Evolutionary conservation across 2,329 filamentous ascomycete species (phyloP), one percentile per base, ranked within the genome.

Genomic region (Fusarium cicatricum): DNA sequence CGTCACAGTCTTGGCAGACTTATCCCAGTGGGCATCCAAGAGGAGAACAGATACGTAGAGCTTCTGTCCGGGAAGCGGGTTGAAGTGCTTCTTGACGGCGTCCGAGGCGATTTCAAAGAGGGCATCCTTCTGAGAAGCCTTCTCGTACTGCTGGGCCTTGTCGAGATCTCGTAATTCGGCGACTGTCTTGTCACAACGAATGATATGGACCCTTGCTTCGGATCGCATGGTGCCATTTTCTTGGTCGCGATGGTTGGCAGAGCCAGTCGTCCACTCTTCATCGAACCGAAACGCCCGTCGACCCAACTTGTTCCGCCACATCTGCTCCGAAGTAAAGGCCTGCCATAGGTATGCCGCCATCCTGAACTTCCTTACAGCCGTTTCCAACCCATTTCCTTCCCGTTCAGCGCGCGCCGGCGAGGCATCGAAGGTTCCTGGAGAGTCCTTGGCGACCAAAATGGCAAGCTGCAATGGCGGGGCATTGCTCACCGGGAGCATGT

Each of bases 321-420:
- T 98, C 72, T 98, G 93, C 73, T 99, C 95, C 7, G 91, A 92
- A 0, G 94, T 98, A 70, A 96, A 98, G 8, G 93, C 92, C 73
- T 99, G 95, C 93, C 95, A 98, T 12, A 98, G 81, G 72, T 98
- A 97, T 19, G 92, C 94, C 15, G 92, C 90, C 90, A 96, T 97
- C 60, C 93, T 86, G 72, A 95, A 97, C 72, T 99, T 99, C 68
- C 85, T 86, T 45, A 96, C 83, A 0, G 95, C 95, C 8, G 85
- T 86, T 11, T 93, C 88, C 31, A 98, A 72, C 2, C 83, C 84
- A 73, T 97, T 96, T 15, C 91, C 93, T 79, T 96, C 93, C 64
- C 84, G 87, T 73, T 90, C 86, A 50, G 85, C 79, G 42, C 90
- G 85, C 49, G 91, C 86, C 1, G 92, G 92, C 14, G 88, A 83